phyloP scores from a whole-genome alignment of 2,329 filamentous ascomycete genomes.

The Coniochaeta hoffmannii region DNA sequence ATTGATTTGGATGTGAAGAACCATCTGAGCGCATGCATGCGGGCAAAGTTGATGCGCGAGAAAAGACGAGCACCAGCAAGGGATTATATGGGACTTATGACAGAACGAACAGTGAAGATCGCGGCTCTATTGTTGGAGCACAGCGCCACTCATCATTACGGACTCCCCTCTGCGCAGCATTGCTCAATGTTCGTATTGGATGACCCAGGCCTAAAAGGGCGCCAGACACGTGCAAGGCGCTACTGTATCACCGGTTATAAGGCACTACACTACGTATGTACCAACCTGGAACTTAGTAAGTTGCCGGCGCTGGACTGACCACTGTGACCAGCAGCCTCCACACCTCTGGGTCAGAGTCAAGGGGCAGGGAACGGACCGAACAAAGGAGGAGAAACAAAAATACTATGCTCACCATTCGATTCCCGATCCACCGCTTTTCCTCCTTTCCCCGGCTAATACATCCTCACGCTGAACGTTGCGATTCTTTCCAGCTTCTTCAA shows the following conservation, averaged over 20 bases:
- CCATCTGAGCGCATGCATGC: background rate
- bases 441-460: background rate
- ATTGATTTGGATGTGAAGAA: background rate
- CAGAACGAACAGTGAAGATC: background rate
- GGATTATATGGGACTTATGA: background rate
- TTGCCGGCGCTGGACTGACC: background rate
- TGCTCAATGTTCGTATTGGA: background rate
- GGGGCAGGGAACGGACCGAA: background rate
- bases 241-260: background rate
- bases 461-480: background rate
- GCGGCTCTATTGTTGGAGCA: background rate
- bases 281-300: background rate
- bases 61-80: background rate
- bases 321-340: background rate
- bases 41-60: background rate
- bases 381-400: background rate
- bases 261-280: background rate
- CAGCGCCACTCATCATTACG: background rate
- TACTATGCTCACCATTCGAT: background rate
- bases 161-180: background rate
- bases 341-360: background rate
- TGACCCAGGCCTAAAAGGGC: background rate
- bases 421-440: background rate
- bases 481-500: background rate
- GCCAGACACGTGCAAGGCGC: background rate